Evolutionary conservation across 495 filamentous ascomycete species (phyloP).

Genomic region (Penicillium crystallinum): DNA sequence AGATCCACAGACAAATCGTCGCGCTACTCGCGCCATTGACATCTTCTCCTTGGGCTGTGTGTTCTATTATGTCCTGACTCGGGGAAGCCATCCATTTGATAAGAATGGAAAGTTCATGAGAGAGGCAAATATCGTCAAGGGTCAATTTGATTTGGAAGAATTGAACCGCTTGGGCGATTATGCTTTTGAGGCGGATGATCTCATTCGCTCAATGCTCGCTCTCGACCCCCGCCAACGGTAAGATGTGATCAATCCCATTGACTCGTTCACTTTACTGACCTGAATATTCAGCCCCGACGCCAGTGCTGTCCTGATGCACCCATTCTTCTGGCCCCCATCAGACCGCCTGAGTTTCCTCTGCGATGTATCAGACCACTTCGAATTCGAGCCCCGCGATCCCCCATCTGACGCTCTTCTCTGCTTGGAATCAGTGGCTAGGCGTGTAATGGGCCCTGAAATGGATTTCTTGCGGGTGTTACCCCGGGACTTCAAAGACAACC

Average conservation of each 20-base stretch:
- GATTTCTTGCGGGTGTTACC: conserved; percentile 79
- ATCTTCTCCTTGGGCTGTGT: conserved; percentile 95
- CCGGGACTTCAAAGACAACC: conserved; percentile 71
- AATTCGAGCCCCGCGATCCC: conserved; percentile 79
- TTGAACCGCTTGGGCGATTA: conserved; percentile 73
- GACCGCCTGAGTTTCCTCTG: conserved; percentile 87
- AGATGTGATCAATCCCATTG: conserved; percentile 1
- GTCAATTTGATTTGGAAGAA: conserved; percentile 64
- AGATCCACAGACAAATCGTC: conserved; percentile 61
- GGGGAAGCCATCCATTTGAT: conserved; percentile 90
- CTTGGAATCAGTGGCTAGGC: conserved; percentile 53
- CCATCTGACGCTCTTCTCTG: conserved; percentile 59
- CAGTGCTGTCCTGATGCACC: conserved; percentile 74
- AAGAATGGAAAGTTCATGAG: conserved; percentile 89
- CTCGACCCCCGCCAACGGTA: conserved; percentile 62
- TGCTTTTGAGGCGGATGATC: conserved; percentile 76
- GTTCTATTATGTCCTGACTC: conserved; percentile 92
- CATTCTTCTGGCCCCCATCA: conserved; percentile 91
- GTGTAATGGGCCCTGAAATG: conserved; percentile 51
- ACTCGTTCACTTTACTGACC: not conserved
- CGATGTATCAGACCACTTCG: conserved; percentile 91
- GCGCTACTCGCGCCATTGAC: conserved; percentile 91
- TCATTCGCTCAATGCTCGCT: conserved; percentile 78
- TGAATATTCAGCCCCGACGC: conserved; percentile 54
- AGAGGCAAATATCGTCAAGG: conserved; percentile 93